Percentiles rank a stretch among this genome's conserved stretches.
These are phyloP conservation scores for Smittium culicis DNA, from an alignment of 371 early-diverging fungal genomes.

Conservation along the genomic window DNA sequence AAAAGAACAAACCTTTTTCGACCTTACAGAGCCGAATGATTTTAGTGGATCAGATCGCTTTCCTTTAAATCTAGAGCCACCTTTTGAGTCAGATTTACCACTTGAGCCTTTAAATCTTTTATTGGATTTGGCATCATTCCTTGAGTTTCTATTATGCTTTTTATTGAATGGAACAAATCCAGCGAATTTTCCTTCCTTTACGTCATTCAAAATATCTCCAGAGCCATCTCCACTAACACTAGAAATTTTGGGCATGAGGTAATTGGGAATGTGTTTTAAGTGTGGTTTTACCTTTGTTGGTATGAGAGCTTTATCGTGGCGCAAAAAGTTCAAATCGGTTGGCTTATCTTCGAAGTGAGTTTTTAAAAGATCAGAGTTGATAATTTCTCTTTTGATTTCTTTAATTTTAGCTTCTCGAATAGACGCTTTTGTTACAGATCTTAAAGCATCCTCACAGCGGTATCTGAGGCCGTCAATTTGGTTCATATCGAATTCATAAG, in stretches of 20 bases:
- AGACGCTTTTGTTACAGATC: constrained; percentile 55
- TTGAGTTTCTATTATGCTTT: constrained; percentile 14
- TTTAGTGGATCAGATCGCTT: constrained; percentile 10
- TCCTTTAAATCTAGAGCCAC: neutral
- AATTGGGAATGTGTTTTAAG: constrained; percentile 83
- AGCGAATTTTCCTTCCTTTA: constrained; percentile 17
- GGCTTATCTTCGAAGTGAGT: constrained; percentile 95
- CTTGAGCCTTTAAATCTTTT: constrained; percentile 1
- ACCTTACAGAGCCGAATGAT: constrained; percentile 7
- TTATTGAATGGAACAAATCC: constrained; percentile 35
- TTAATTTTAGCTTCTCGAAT: constrained; percentile 81
- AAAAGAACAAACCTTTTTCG: no score
- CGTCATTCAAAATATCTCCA: constrained; percentile 9
- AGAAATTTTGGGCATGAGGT: constrained; percentile 43
- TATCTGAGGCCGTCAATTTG: constrained; percentile 84
- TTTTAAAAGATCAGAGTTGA: constrained; percentile 86
- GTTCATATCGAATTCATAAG: constrained; percentile 75
- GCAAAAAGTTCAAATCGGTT: constrained; percentile 73
- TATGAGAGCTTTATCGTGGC: constrained; percentile 80
- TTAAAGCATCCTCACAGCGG: constrained; percentile 75
- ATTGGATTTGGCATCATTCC: neutral
- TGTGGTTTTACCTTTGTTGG: constrained; percentile 67
- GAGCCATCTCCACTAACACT: constrained; percentile 28
- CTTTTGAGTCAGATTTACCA: neutral
- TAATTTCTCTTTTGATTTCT: constrained; percentile 81